Base-by-base conservation (phyloP, 495 filamentous ascomycete genomes). In the Aspergillus affinis region DNA sequence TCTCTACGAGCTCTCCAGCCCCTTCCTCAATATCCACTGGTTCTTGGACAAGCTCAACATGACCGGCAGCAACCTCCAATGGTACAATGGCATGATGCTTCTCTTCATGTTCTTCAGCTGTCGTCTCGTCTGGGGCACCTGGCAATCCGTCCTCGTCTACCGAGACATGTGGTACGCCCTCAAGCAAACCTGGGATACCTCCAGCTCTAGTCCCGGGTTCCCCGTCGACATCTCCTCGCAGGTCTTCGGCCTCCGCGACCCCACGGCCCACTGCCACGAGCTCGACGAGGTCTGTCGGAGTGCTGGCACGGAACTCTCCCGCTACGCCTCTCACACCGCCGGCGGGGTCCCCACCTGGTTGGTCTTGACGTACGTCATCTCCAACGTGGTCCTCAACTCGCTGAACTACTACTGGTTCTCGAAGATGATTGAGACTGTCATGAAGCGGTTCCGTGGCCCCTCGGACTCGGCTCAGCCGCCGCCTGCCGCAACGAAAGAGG, bases 1-100 rank as follows among this genome's bases (percentile, higher is more conserved):
- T 68, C 91, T 99, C 66, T 99, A 96, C 82, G 94, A 99, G 79
- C 89, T 99, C 57, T 97, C 91, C 55, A 89, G 86, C 65, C 92
- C 92, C 15, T 93, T 96, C 78, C 86, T 95, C 67, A 95, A 96
- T 72, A 90, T 98, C 75, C 94, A 99, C 82, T 99, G 94, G 94
- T 98, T 99, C 83, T 93, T 89, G 69, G 94, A 99, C 79, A 99
- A 99, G 78, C 81, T 97, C 67, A 86, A 90, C 72, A 88, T 96
- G 83, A 99, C 95, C 21, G 94, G 94, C 54, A 89, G 89, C 60
- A 80, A 73, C 17, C 62, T 83, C 49, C 92, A 97, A 75, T 86
- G 93, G 66, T 90, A 93, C 75, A 97, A 97, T 72, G 92, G 92
- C 66, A 85, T 93, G 71, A 63, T 82, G 59, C 69, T 79, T 4